Evolutionary conservation across 768 basidiomycete species (phyloP), one percentile per base, ranked within the genome.

Genomic region (Lentinula detonsa): DNA sequence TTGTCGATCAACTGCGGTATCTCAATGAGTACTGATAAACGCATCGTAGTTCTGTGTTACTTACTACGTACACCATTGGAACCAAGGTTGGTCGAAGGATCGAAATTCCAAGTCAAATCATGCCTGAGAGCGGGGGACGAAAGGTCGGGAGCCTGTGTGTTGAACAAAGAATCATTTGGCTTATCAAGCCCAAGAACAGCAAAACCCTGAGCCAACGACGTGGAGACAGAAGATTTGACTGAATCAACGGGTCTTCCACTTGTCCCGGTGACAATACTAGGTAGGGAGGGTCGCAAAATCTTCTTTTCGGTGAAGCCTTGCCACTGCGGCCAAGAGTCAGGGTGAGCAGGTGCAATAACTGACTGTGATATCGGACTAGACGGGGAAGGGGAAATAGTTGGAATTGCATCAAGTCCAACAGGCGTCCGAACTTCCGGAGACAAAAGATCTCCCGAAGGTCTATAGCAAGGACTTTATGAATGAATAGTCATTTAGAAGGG

Each of bases 311-410:
- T 9, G 8, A n/a, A 9, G 5, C 23, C 18, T 3, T 23, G 11
- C 55, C 55, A 56, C 15, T 21, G 55, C 1, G 55, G 21, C 55
- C 55, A 56, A n/a, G 40, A 21, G 55, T 43, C 55, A 16, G 28
- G 39, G 21, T 5, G 23, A 2, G 42, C 42, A 3, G 55, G 40
- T n/a, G 55, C 28, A 43, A 56, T 56, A 13, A 37, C 39, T 13
- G 55, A 56, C 23, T 43, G 55, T 9, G 55, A 56, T 31, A 56
- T 23, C 10, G 57, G 57, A 18, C 45, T 59, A 13, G 57, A 59
- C 10, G 46, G 45, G 43, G 33, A 28, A 23, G 57, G 57, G 10
- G 57, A 59, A n/a, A 59, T 59, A 1, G 31, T 35, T 3, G 57
- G 57, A n/a, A 49, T 21, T 1, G 43, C 11, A 4, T 46, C 43